These are phyloP conservation scores for Brassica nigra DNA, from an alignment of 345 rosid species.

Conservation along the genomic window DNA sequence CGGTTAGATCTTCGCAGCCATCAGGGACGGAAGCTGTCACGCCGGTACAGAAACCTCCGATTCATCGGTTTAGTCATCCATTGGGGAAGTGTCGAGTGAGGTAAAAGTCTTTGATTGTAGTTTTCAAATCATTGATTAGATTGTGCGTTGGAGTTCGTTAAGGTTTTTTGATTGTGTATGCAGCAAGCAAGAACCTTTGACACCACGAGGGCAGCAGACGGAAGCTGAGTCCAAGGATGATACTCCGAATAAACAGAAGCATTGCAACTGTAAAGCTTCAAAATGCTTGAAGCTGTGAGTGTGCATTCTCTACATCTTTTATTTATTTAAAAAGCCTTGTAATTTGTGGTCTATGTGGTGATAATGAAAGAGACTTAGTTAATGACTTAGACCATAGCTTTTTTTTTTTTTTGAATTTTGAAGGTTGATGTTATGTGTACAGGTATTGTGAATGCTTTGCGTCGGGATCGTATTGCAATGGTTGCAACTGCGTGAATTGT, in stretches of 20 bases:
- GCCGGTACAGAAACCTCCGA: conserved; percentile 36
- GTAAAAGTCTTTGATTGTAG: conserved; percentile 29
- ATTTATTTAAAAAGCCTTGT: not conserved
- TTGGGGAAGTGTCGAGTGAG: conserved; percentile 36
- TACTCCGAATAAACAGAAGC: conserved; percentile 68
- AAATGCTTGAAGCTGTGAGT: conserved; percentile 85
- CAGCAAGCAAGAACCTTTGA: conserved; percentile 57
- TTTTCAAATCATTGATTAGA: not conserved
- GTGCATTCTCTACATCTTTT: not conserved
- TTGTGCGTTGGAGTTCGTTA: not conserved
- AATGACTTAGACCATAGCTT: not conserved
- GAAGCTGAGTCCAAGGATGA: conserved; percentile 52
- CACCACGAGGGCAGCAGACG: conserved; percentile 33
- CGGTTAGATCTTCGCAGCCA: conserved; percentile 16
- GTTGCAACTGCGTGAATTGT: conserved; percentile 81
- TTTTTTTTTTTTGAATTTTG: not conserved
- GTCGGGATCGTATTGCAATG: conserved; percentile 68
- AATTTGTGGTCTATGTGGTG: not conserved
- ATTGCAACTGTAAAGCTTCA: conserved; percentile 76
- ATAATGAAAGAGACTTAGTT: not conserved
- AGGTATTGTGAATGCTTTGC: conserved; percentile 97
- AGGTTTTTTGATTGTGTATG: not conserved
- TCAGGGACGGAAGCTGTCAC: conserved; percentile 32
- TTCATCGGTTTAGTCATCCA: conserved; percentile 44
- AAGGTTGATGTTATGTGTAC: conserved; percentile 7